Evolutionary conservation across 2,329 filamentous ascomycete genomes (phyloP).

Genomic region (Aspergillus pseudoglaucus): DNA sequence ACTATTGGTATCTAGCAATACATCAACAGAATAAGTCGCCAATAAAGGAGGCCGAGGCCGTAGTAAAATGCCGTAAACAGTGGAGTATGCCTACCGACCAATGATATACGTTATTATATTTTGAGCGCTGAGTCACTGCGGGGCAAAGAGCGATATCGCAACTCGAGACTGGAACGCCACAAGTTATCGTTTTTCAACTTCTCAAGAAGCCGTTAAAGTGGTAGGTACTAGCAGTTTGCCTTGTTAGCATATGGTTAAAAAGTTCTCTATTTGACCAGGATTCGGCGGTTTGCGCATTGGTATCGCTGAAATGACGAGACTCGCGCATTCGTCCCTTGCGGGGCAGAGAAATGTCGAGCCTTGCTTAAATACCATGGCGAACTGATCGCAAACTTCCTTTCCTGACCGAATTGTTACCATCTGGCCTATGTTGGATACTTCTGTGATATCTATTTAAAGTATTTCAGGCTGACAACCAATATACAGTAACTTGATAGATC

Average conservation of each 20-base stretch:
- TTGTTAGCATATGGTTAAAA: not conserved
- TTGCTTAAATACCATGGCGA: not conserved
- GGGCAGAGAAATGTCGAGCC: not conserved
- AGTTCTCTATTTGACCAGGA: not conserved
- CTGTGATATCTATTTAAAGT: not conserved
- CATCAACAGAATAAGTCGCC: no score
- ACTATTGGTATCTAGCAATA: no score
- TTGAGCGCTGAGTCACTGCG: constrained; percentile 19
- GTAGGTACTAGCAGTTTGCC: constrained; percentile 14
- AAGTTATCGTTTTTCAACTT: constrained; percentile 11
- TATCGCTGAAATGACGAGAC: not conserved
- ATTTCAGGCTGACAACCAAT: not conserved
- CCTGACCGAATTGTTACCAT: not conserved
- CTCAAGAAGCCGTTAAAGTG: constrained; percentile 8
- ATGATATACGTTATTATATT: not conserved
- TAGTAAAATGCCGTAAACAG: not conserved
- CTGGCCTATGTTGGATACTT: not conserved
- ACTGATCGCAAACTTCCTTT: not conserved
- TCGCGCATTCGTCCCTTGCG: not conserved
- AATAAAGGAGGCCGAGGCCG: no score
- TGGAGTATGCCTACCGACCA: not conserved
- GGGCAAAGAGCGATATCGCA: constrained; percentile 29
- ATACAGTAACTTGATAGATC: not conserved
- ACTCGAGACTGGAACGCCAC: constrained; percentile 14
- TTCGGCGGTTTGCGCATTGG: not conserved